Percentiles rank a stretch among this genome's conserved stretches.
These are phyloP conservation scores for Diplodia seriata DNA, from an alignment of 2,329 filamentous ascomycete genomes.

Conservation along the genomic window DNA sequence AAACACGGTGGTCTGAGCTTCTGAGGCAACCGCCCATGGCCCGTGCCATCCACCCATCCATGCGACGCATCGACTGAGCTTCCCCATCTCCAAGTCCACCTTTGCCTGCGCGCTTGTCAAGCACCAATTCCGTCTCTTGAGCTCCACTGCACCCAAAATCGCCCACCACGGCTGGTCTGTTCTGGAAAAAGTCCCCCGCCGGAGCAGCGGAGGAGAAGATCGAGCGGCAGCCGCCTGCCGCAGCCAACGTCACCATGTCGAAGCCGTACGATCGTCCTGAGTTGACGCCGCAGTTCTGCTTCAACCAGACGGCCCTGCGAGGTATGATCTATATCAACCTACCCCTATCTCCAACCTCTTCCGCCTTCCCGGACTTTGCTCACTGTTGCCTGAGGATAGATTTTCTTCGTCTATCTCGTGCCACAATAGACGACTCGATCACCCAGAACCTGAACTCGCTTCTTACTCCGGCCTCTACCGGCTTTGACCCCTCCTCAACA, in stretches of 20 bases:
- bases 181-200: constrained; percentile 33
- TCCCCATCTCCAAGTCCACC: not conserved
- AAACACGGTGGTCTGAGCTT: no score
- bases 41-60: constrained; percentile 8
- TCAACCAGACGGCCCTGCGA: constrained; percentile 58
- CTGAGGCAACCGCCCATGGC: not conserved
- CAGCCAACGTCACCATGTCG: constrained; percentile 48
- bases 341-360: not conserved
- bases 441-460: constrained; percentile 91
- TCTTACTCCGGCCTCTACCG: constrained; percentile 71
- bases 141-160: not conserved
- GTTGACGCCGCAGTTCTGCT: constrained; percentile 59
- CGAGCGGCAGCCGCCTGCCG: constrained; percentile 6
- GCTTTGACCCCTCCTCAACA: constrained; percentile 83
- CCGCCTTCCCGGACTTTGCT: constrained; percentile 26
- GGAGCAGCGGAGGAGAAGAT: constrained; percentile 24
- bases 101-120: not conserved
- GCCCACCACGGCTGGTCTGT: constrained; percentile 33
- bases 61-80: constrained; percentile 21
- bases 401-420: constrained; percentile 85
- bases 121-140: not conserved
- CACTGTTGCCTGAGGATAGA: constrained; percentile 60
- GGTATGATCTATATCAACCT: constrained; percentile 43
- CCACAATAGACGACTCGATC: constrained; percentile 90
- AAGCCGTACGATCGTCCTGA: constrained; percentile 48